Conservation (phyloP, 2,329 filamentous ascomycete genomes). For the Nectriaceae sp. region DNA sequence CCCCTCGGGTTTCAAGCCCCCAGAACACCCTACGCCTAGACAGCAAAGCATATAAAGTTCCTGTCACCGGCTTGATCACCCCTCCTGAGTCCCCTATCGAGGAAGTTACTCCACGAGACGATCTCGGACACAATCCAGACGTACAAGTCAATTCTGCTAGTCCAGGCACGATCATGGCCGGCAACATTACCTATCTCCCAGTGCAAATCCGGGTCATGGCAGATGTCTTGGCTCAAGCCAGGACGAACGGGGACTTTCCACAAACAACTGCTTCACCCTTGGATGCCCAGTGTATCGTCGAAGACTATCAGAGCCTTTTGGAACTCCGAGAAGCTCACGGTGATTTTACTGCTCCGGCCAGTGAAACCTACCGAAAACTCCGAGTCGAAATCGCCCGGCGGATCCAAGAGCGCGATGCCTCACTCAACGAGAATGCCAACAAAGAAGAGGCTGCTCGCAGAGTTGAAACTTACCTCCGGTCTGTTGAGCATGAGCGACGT, state of each 20-base stretch:
- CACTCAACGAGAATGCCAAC: constrained; percentile 15
- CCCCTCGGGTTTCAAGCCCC: background rate
- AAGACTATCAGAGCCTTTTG: constrained; percentile 35
- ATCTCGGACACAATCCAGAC: background rate
- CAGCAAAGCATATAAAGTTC: background rate
- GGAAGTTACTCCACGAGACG: constrained; percentile 5
- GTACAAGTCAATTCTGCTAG: background rate
- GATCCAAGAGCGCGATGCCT: constrained; percentile 39
- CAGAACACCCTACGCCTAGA: background rate
- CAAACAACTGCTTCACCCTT: constrained; percentile 27
- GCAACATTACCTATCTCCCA: constrained; percentile 5
- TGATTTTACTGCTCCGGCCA: constrained; percentile 9
- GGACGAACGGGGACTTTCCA: constrained; percentile 35
- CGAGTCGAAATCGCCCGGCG: constrained; percentile 35
- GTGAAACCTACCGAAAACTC: constrained; percentile 25
- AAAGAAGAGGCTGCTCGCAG: constrained; percentile 24
- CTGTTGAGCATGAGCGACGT: constrained; percentile 25
- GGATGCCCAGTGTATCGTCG: constrained; percentile 26
- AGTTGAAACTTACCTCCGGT: constrained; percentile 26
- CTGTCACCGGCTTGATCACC: constrained; percentile 9
- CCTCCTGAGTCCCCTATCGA: constrained; percentile 25
- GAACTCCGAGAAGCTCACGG: constrained; percentile 31
- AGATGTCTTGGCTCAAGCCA: constrained; percentile 29
- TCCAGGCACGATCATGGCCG: background rate
- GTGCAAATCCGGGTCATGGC: constrained; percentile 34